Evolutionary conservation across 1,284 basidiomycete species (phyloP).

Genomic region (Naganishia liquefaciens): DNA sequence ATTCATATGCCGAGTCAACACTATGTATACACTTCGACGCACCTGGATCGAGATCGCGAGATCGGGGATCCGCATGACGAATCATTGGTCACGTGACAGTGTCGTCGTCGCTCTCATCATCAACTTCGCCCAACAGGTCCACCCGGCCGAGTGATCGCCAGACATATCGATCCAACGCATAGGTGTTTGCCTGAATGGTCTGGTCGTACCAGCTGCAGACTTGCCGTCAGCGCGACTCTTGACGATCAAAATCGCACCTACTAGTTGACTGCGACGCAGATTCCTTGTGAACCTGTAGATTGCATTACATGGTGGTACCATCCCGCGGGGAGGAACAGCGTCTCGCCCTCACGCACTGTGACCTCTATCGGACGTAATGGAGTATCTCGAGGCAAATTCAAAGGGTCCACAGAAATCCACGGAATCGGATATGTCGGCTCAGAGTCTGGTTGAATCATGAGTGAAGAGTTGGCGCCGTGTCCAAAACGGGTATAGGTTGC

Average conservation of each 20-base stretch:
- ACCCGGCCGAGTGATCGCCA: slow-evolving; percentile 17
- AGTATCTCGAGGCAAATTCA: slow-evolving; percentile 55
- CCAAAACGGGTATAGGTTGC: slow-evolving; percentile 62
- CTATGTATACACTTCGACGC: neutral
- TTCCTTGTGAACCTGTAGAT: slow-evolving; percentile 57
- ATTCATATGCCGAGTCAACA: neutral
- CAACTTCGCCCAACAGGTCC: slow-evolving; percentile 20
- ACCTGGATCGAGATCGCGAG: neutral
- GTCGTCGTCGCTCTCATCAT: slow-evolving; percentile 7
- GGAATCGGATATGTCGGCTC: slow-evolving; percentile 55
- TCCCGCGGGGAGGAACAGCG: slow-evolving; percentile 80
- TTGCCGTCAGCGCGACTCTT: neutral
- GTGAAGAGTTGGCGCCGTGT: slow-evolving; percentile 15
- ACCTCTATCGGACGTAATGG: slow-evolving; percentile 67
- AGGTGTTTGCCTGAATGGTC: slow-evolving; percentile 26
- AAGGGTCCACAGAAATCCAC: slow-evolving; percentile 75
- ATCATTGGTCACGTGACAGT: slow-evolving; percentile 8
- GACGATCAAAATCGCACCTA: slow-evolving; percentile 60
- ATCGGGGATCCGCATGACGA: slow-evolving; percentile 3
- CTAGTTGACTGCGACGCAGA: slow-evolving; percentile 77
- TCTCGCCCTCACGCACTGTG: slow-evolving; percentile 69
- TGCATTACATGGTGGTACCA: slow-evolving; percentile 90
- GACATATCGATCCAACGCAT: slow-evolving; percentile 32
- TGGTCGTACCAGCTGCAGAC: slow-evolving; percentile 33
- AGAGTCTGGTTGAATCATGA: slow-evolving; percentile 34